Percentiles rank a stretch among this genome's conserved stretches.
phyloP scores from a whole-genome alignment of 2,329 filamentous ascomycete species.

The Graphilbum sp. region DNA sequence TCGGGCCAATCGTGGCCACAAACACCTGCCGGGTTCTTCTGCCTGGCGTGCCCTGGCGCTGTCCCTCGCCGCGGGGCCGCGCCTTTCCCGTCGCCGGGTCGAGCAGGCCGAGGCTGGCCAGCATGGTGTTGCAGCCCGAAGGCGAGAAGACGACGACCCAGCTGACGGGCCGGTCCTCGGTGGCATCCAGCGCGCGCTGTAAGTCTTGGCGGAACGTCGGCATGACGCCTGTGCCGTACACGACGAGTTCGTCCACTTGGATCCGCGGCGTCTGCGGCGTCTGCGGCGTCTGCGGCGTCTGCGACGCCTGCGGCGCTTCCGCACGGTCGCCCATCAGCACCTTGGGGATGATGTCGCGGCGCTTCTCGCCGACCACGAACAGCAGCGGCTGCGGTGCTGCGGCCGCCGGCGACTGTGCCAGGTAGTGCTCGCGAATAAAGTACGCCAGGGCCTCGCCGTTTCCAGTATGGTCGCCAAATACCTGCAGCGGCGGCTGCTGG shows the following conservation, averaged over 20 bases:
- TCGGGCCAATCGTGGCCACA: conserved; percentile 84
- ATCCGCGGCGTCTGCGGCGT: conserved; percentile 36
- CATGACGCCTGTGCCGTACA: conserved; percentile 80
- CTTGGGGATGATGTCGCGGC: conserved; percentile 77
- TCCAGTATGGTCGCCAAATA: conserved; percentile 69
- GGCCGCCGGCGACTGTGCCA: conserved; percentile 20
- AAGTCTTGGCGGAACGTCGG: conserved; percentile 60
- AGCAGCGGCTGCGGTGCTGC: conserved; percentile 54
- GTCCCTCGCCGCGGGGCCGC: conserved; percentile 3
- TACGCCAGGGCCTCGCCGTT: conserved; percentile 66
- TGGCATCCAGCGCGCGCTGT: conserved; percentile 26
- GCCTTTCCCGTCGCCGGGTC: conserved; percentile 24
- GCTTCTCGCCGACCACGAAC: conserved; percentile 81
- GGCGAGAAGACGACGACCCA: conserved; percentile 69
- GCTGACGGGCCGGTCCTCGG: conserved; percentile 23
- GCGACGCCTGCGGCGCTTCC: too few species aligned
- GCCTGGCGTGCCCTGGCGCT: conserved; percentile 1
- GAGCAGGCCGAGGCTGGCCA: conserved; percentile 34
- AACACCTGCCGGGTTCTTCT: conserved; percentile 19
- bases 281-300: conserved; percentile 17
- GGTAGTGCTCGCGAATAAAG: conserved; percentile 67
- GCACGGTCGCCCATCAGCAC: conserved; percentile 54
- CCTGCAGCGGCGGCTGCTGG: conserved; percentile 34
- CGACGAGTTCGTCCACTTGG: conserved; percentile 58
- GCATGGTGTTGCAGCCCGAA: conserved; percentile 45